Evolutionary conservation across 2,329 filamentous ascomycete genomes (phyloP).

Genomic region (Nemania sp.): DNA sequence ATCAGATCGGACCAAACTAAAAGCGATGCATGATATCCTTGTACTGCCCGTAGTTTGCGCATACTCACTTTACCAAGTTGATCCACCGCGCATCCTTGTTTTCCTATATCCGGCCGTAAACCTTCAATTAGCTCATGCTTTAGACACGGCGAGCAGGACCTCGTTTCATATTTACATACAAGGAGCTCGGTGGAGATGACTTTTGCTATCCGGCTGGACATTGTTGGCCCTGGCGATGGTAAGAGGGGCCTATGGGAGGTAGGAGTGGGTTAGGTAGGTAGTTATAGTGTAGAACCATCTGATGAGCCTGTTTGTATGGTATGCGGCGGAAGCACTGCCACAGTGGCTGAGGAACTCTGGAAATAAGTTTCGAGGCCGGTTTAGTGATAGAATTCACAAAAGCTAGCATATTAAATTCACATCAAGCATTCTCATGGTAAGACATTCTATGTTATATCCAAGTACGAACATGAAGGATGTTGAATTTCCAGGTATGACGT

Average conservation of each 20-base stretch:
- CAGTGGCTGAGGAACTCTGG: conserved; percentile 3
- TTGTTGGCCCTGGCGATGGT: conserved; percentile 21
- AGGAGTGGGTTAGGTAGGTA: too few relatives aligned
- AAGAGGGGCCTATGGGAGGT: not conserved
- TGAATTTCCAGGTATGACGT: too few relatives aligned
- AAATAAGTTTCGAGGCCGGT: too few relatives aligned
- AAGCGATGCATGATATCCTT: too few relatives aligned
- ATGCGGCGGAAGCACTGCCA: not conserved
- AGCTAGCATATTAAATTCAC: too few relatives aligned
- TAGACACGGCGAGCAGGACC: not conserved
- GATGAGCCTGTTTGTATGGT: not conserved
- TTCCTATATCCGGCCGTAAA: conserved; percentile 38
- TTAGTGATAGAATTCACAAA: not conserved
- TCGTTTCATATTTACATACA: conserved; percentile 38
- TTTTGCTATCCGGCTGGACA: conserved; percentile 42
- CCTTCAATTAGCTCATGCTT: conserved; percentile 3
- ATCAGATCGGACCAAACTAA: not conserved
- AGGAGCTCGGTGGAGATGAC: conserved; percentile 49
- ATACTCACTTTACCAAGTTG: conserved; percentile 50
- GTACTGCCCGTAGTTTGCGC: not conserved
- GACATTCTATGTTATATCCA: not conserved
- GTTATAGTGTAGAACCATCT: too few relatives aligned
- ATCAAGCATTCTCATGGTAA: not conserved
- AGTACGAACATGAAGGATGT: not conserved
- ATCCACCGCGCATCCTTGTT: conserved; percentile 51